Evolutionary conservation across 2,329 filamentous ascomycete species (phyloP).

Genomic region (Neopestalotiopsis sp.): DNA sequence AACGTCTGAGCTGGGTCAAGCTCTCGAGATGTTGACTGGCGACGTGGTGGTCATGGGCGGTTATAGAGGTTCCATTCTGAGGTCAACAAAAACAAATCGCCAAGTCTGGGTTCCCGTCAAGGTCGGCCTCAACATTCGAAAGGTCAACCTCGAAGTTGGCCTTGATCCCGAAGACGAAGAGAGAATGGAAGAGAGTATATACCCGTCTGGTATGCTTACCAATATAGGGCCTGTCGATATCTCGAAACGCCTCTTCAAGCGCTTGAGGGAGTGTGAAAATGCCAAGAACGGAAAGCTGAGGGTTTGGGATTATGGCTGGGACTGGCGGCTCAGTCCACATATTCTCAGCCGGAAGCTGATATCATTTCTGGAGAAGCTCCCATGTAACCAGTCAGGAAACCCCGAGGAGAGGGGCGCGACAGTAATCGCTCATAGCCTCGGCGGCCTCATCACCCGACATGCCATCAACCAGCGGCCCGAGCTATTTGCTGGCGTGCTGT

Average conservation of each 20-base stretch:
- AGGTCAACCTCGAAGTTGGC: conserved; percentile 89
- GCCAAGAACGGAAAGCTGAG: conserved; percentile 72
- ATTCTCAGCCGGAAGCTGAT: conserved; percentile 75
- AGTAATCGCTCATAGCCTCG: conserved; percentile 86
- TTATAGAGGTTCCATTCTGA: conserved; percentile 87
- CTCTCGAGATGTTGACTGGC: conserved; percentile 74
- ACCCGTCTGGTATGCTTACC: conserved; percentile 86
- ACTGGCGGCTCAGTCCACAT: conserved; percentile 88
- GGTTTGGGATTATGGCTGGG: conserved; percentile 91
- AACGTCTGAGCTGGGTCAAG: conserved; percentile 52
- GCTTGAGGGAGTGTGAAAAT: conserved; percentile 76
- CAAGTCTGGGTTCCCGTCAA: conserved; percentile 95
- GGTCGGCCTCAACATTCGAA: conserved; percentile 87
- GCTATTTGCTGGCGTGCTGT: conserved; percentile 84
- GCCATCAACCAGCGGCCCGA: conserved; percentile 86
- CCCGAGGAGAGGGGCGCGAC: conserved; percentile 69
- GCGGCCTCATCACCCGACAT: conserved; percentile 86
- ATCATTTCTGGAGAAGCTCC: conserved; percentile 74
- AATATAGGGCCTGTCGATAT: conserved; percentile 93
- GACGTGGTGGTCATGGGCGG: conserved; percentile 90
- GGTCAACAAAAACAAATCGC: conserved; percentile 82
- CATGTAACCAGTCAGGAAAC: conserved; percentile 69
- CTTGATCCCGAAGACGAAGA: conserved; percentile 83
- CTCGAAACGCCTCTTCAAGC: conserved; percentile 80
- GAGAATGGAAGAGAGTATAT: conserved; percentile 80